phyloP scores from a whole-genome alignment of 441 rosid genomes.

The Euphorbia corollata region DNA sequence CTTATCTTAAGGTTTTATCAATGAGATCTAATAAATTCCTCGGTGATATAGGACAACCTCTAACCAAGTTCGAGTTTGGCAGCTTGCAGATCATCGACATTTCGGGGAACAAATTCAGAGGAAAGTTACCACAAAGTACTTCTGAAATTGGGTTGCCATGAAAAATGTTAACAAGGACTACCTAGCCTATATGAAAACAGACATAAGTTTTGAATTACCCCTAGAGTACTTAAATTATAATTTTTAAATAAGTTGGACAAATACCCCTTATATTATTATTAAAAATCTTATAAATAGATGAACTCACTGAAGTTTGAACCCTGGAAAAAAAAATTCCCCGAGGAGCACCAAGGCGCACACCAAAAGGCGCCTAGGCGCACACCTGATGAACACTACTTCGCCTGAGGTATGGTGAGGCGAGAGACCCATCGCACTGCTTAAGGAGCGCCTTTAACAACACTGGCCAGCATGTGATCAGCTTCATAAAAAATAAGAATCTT shows the following conservation, averaged over 20 bases:
- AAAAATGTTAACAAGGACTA: constrained; percentile 30
- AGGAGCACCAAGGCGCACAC: too few species aligned
- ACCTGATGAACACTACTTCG: too few species aligned
- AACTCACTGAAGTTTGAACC: too few species aligned
- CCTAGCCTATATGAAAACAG: constrained; percentile 2
- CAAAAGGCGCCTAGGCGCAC: too few species aligned
- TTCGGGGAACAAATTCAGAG: constrained; percentile 50
- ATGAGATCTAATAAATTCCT: constrained; percentile 19
- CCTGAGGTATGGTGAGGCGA: too few species aligned
- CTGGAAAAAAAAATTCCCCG: too few species aligned
- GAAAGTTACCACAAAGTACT: constrained; percentile 50
- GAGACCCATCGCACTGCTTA: too few species aligned
- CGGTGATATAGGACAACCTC: constrained; percentile 9
- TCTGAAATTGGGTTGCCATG: constrained; percentile 41
- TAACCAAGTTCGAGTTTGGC: constrained; percentile 21
- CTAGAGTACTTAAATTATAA: too few species aligned
- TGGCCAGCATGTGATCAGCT: neutral
- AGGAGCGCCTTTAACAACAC: too few species aligned
- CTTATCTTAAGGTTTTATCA: constrained; percentile 14
- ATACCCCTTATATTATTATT: too few species aligned
- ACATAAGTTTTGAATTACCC: neutral
- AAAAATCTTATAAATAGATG: too few species aligned
- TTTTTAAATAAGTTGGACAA: too few species aligned
- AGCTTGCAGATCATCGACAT: constrained; percentile 50
- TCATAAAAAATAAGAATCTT: neutral